Evolutionary conservation across 164 flowering plant genomes (phyloP), one percentile per base, ranked within the genome.

Genomic region (Tinospora cordifolia): DNA sequence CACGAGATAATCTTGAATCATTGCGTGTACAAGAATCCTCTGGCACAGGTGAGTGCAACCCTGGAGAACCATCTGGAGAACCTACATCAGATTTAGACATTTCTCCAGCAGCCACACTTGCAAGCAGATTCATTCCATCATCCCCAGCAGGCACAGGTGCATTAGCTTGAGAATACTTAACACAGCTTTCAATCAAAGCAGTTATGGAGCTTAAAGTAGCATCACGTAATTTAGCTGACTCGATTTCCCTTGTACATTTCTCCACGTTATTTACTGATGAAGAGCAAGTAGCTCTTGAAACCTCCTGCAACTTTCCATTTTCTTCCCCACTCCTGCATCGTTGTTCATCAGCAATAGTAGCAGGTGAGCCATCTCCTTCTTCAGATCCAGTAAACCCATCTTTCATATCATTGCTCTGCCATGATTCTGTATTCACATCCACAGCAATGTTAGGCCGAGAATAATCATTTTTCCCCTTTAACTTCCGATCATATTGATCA

Each of bases 81-180:
- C 44, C 78, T 41, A 69, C 34, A 9, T 80, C 86, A 51, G 88
- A 86, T 71, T 83, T 87, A 11, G 84, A 75, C 71, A 89, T 86
- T 77, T 92, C 97, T 59, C 88, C 97, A 72, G 97, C 87, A 75
- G 98, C 98, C 68, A 92, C 98, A 90, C 88, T 91, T 30, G 97
- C 98, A 79, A 94, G 96, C 70, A 94, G 77, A 80, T 90, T 87
- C 91, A 94, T 94, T 26, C 98, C 98, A 79, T 89, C 97, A 82
- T 94, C 97, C 46, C 81, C 90, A 63, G 67, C 80, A 12, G 90
- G 73, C 58, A 80, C 22, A 21, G 85, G 73, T 17, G 80, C 72
- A 76, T 78, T 81, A n/a, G 87, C 83, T 75, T 85, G 86, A 10
- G 91, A 83, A 59, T 64, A 69, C 75, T 83, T 83, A 1, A 74